Percentiles rank a stretch among this genome's conserved stretches.
Evolutionary conservation across 176 grass and related monocot species (phyloP).

Genomic region (Aegilops sharonensis): DNA sequence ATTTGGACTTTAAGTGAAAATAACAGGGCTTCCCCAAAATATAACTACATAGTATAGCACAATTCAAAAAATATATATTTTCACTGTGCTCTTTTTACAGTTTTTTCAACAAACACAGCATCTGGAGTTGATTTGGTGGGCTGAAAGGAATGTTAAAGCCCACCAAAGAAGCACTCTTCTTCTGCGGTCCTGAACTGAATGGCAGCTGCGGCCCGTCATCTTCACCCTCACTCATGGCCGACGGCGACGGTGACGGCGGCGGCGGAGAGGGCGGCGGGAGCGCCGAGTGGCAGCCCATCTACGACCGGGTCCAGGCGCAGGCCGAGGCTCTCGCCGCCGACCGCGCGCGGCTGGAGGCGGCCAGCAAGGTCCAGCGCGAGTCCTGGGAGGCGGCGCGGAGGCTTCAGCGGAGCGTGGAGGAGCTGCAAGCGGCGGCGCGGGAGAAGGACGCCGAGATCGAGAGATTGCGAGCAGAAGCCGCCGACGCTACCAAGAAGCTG

Average conservation of each 20-base stretch:
- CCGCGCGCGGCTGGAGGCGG: slow-evolving; percentile 16
- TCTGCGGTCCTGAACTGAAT: neutral
- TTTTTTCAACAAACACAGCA: no score
- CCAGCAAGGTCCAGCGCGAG: neutral
- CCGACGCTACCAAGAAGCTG: neutral
- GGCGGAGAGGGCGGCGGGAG: neutral
- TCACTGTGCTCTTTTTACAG: no score
- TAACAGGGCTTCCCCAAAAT: no score
- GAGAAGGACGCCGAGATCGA: neutral
- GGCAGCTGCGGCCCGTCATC: neutral
- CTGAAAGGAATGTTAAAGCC: no score
- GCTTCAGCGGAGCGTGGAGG: neutral
- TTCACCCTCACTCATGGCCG: neutral
- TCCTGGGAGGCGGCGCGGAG: neutral
- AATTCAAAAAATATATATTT: no score
- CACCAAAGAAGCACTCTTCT: no score
- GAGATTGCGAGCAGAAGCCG: neutral
- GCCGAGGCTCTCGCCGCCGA: slow-evolving; percentile 26
- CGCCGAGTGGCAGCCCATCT: slow-evolving; percentile 17
- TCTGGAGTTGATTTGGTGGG: no score
- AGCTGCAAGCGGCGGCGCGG: neutral
- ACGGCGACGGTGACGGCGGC: neutral
- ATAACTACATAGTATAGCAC: no score
- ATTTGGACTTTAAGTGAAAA: no score
- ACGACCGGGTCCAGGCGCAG: slow-evolving; percentile 27